Evolutionary conservation across 2,329 filamentous ascomycete species (phyloP), one percentile per base, ranked within the genome.

Genomic region (Xylariaceae sp.): DNA sequence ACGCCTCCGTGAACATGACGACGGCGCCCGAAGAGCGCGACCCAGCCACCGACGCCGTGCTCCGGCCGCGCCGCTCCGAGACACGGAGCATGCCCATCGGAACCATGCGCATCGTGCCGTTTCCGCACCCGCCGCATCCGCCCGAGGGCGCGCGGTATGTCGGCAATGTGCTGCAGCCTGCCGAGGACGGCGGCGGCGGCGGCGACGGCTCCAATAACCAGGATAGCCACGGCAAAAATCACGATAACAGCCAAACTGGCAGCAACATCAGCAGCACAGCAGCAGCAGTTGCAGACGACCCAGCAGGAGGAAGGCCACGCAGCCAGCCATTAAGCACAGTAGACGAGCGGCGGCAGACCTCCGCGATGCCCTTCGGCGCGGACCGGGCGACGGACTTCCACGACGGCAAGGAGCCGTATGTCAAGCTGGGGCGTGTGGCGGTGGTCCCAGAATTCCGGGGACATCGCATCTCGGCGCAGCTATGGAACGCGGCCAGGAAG

Each of bases 401-500:
- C 67, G 79, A 88, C 64, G 82, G 81, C 6, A 67, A 76, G 30
- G 91, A 95, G 65, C 85, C 89, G 0, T 96, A 93, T 70, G 77
- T 96, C 58, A 95, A 93, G 73, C 73, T 97, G 1, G 91, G 91
- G 4, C 82, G 91, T 1, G 77, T 97, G 23, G 89, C 91, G 0
- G 86, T 94, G 0, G 62, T 89, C 11, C 73, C 78, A 7, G 77
- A 82, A 21, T 90, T 84, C 67, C 82, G 91, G 24, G 83, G 86
- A 1, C 78, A 80, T 56, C 83, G 84, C 9, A 75, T 95, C 26
- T 86, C 83, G 0, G 79, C 78, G 44, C 73, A 85, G 50, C 75
- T 97, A 20, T 82, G 95, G 63, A 80, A 84, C 50, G 81, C 80
- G 0, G 88, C 85, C 0, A 70, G 92, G 29, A 71, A 75, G n/a